phyloP scores from a whole-genome alignment of 768 basidiomycete genomes.

The Lactifluus hygrophoroides region DNA sequence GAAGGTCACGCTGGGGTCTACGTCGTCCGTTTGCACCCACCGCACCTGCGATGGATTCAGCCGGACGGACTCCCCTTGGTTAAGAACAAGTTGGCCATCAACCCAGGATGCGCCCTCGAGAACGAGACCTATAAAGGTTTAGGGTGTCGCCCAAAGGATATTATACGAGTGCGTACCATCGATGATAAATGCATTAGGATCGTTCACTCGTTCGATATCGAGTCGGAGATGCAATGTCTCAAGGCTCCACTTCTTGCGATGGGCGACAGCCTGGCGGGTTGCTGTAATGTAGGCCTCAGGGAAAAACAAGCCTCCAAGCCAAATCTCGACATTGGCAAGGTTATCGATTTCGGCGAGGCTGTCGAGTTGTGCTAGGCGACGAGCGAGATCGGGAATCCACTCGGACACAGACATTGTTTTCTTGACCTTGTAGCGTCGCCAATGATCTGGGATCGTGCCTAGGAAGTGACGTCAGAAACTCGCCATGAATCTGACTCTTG shows the following conservation, averaged over 20 bases:
- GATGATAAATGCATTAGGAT: slow-evolving; percentile 73
- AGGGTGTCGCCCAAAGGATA: slow-evolving; percentile 9
- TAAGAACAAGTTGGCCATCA: slow-evolving; percentile 61
- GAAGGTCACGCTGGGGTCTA: slow-evolving; percentile 34
- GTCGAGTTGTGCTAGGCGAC: slow-evolving; percentile 78
- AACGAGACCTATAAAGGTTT: slow-evolving; percentile 53
- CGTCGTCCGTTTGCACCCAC: slow-evolving; percentile 61
- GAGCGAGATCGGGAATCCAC: slow-evolving; percentile 78
- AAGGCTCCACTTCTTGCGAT: slow-evolving; percentile 84
- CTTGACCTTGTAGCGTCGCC: slow-evolving; percentile 84
- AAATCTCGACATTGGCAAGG: slow-evolving; percentile 66
- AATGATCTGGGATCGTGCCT: slow-evolving; percentile 86
- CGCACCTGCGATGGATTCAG: slow-evolving; percentile 76
- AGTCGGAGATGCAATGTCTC: slow-evolving; percentile 78
- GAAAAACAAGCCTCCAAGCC: slow-evolving; percentile 93
- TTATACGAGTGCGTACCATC: slow-evolving; percentile 55
- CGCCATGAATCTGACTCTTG: slow-evolving; percentile 3
- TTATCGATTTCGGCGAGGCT: slow-evolving; percentile 55
- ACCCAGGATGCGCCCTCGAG: slow-evolving; percentile 83
- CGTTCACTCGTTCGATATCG: slow-evolving; percentile 73
- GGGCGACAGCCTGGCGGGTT: slow-evolving; percentile 91
- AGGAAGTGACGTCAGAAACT: slow-evolving; percentile 17
- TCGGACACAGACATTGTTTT: slow-evolving; percentile 73
- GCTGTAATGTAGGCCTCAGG: slow-evolving; percentile 96
- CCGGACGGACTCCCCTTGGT: slow-evolving; percentile 74